A percentile compares a stretch with the other conserved stretches of the same genome.
phyloP scores from a whole-genome alignment of 2,329 filamentous ascomycete species.

The Byssochlamys sp. region DNA sequence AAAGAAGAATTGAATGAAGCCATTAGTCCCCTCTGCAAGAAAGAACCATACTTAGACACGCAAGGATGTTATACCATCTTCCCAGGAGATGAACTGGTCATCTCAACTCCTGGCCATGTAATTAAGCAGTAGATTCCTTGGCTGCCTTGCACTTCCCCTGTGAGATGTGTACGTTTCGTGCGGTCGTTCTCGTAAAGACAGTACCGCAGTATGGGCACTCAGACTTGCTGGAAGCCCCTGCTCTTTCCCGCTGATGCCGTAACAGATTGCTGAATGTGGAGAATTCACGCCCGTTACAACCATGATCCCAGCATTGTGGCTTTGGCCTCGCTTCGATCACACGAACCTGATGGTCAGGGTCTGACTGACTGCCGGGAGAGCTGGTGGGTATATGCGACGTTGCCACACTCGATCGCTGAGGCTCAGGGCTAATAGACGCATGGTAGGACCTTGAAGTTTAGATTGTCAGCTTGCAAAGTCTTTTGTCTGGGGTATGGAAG shows the following conservation, averaged over 20 bases:
- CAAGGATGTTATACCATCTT: neutral
- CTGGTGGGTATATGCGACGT: slow-evolving; percentile 18
- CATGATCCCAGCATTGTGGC: slow-evolving; percentile 93
- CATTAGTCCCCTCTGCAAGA: neutral
- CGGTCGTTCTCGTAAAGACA: slow-evolving; percentile 81
- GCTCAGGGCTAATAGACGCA: slow-evolving; percentile 1
- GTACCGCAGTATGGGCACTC: slow-evolving; percentile 84
- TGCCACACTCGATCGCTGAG: neutral
- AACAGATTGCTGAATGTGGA: slow-evolving; percentile 93
- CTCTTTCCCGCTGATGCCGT: slow-evolving; percentile 87
- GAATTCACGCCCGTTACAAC: slow-evolving; percentile 89
- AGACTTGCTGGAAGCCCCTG: slow-evolving; percentile 78
- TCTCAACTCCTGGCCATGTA: neutral
- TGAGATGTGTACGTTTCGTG: slow-evolving; percentile 72
- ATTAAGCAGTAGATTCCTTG: slow-evolving; percentile 9
- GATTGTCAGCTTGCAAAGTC: neutral
- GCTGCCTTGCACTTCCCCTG: slow-evolving; percentile 83
- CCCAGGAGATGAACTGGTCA: neutral
- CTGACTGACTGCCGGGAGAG: slow-evolving; percentile 18
- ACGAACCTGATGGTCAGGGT: slow-evolving; percentile 47
- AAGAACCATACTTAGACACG: neutral
- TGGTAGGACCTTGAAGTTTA: slow-evolving; percentile 5
- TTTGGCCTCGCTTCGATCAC: slow-evolving; percentile 74
- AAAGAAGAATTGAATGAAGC: neutral
- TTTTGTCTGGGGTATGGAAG: neutral